Percentiles rank a stretch among this genome's conserved stretches.
Conservation (phyloP, 176 grass and related monocot genomes). For the Carex parvula region DNA sequence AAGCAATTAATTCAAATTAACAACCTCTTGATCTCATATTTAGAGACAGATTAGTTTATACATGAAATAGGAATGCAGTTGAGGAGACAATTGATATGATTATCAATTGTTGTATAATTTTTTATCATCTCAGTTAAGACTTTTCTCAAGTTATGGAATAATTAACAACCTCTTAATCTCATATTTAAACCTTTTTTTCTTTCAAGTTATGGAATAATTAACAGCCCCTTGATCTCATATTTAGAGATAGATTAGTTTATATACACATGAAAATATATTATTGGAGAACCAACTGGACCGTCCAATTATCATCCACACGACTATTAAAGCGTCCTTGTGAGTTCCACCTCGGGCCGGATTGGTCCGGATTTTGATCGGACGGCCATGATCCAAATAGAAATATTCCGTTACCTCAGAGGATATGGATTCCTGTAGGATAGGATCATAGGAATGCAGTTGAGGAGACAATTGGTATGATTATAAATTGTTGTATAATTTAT, state of each 20-base stretch:
- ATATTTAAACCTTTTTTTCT: too few species aligned
- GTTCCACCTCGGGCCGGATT: too few species aligned
- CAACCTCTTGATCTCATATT: not conserved
- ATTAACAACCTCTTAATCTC: too few species aligned
- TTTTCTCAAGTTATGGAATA: too few species aligned
- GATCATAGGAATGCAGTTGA: constrained; percentile 14
- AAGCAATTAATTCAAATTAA: not conserved
- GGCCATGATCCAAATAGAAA: too few species aligned
- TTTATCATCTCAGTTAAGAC: too few species aligned
- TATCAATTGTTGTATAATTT: not conserved
- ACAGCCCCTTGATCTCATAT: not conserved
- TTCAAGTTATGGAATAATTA: too few species aligned
- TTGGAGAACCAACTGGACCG: not conserved
- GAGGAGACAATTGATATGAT: constrained; percentile 7
- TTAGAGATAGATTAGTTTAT: not conserved
- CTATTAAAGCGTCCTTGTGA: too few species aligned
- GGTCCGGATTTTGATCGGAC: too few species aligned
- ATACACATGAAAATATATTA: not conserved
- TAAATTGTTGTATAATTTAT: not conserved
- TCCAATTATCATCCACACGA: too few species aligned
- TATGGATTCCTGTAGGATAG: too few species aligned
- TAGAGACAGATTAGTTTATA: not conserved
- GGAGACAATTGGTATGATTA: constrained; percentile 6
- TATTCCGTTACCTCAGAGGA: too few species aligned
- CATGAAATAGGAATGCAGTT: constrained; percentile 9